Evolutionary conservation across 1,284 basidiomycete species (phyloP), one percentile per base, ranked within the genome.

Genomic region (Psilocybe mexicana): DNA sequence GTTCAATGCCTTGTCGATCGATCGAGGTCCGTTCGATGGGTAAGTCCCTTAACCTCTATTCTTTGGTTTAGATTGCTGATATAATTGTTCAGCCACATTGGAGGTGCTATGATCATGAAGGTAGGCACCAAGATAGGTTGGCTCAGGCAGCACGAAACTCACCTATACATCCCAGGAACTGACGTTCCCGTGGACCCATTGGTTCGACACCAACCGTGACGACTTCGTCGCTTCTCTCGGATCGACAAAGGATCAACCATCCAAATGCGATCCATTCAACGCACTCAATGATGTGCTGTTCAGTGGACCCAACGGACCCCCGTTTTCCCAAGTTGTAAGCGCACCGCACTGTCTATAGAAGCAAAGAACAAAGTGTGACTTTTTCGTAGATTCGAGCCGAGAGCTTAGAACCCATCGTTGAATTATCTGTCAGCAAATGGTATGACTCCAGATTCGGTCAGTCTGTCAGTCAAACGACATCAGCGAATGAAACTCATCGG

Each of bases 21-120:
- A 52, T 24, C 23, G 18, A 24, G 51, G 51, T 7, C 51, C 51
- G 12, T 52, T 52, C 25, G 51, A 52, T 33, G 51, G 51, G 51
- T 52, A 44, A 28, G 14, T 7, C 6, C 7, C 30, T 23, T 5
- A 11, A 18, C 11, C 23, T 8, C n/a, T 10, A 30, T 6, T 23
- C 40, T 12, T 6, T 18, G 3, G 30, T 28, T 18, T 12, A 14
- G 8, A 33, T 33, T 1, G 30, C n/a, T 44, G 7, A 35, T 23
- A 8, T 26, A 24, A n/a, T 18, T n/a, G 18, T 30, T 3, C 6
- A 52, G 51, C 0, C 51, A 52, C 40, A 44, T 52, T 33, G 51
- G 40, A 2, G 51, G 51, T 23, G 51, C 25, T 3, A 3, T 52
- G 42, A 43, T 52, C 5, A 52, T 52, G 51, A 52, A 52, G 23